Evolutionary conservation across 176 grass and related monocot genomes (phyloP).

Genomic region (maize (Zea mays)): Zm-B73-REFERENCE-NAM-5.0 NC_050105.1:143185001-143185500

Average conservation of each 20-base stretch:
- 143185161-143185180: conserved; percentile 51
- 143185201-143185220: conserved; percentile 43
- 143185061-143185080: background rate
- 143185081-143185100: background rate
- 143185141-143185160: conserved; percentile 43
- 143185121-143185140: background rate
- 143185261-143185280: background rate
- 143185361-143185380: too few relatives aligned
- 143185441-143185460: conserved; percentile 17
- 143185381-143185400: background rate
- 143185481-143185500: conserved; percentile 53
- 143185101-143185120: background rate
- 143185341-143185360: background rate
- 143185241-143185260: background rate
- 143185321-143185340: background rate
- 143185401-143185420: background rate
- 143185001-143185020: conserved; percentile 4
- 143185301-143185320: too few relatives aligned
- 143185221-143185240: background rate
- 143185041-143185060: background rate
- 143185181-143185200: conserved; percentile 58
- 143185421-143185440: background rate
- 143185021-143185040: background rate
- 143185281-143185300: background rate
- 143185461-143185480: conserved; percentile 63